Base-by-base conservation (phyloP, 202 grass and related monocot genomes). In the Brachypodium distachyon region DNA sequence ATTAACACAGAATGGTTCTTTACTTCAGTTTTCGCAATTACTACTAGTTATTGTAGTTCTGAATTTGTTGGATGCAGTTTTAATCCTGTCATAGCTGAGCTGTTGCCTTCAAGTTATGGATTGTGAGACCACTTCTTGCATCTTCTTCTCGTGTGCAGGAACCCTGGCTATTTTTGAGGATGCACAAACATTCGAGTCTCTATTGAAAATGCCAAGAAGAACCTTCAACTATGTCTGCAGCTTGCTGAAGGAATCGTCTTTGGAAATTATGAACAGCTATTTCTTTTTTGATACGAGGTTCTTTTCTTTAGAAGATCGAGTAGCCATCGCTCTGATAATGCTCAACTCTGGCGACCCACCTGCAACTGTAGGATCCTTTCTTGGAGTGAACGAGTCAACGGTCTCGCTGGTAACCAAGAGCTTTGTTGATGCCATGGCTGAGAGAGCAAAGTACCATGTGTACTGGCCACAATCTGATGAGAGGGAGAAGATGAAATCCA, bases 301-400 rank as follows among this genome's bases (percentile, higher is more conserved):
- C 62, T 89, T 89, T 22, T n/a, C n/a, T n/a, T n/a, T n/a, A n/a
- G n/a, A n/a, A n/a, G n/a, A n/a, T n/a, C n/a, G n/a, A n/a, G n/a
- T 84, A 86, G 25, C 90, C 93, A 3, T 72, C 90, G n/a, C n/a
- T n/a, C n/a, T n/a, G n/a, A n/a, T n/a, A n/a, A n/a, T n/a, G n/a
- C n/a, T n/a, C n/a, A n/a, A n/a, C n/a, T n/a, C n/a, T n/a, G n/a
- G n/a, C n/a, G n/a, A n/a, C n/a, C n/a, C n/a, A n/a, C n/a, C n/a
- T 28, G 77, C 88, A 67, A 92, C 91, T 2, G 84, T 92, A 31
- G 93, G 84, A 33, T 80, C 76, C 7, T 86, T 87, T 58, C 67
- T 96, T 75, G 93, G 93, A 7, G 77, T 91, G 56, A 96, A 96
- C 55, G 89, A 96, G 63, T 96, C 93, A 13, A 92, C 93, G 3